Evolutionary conservation across 352 stramenopile genomes (phyloP).

Genomic region (Pseudoperonospora humuli): DNA sequence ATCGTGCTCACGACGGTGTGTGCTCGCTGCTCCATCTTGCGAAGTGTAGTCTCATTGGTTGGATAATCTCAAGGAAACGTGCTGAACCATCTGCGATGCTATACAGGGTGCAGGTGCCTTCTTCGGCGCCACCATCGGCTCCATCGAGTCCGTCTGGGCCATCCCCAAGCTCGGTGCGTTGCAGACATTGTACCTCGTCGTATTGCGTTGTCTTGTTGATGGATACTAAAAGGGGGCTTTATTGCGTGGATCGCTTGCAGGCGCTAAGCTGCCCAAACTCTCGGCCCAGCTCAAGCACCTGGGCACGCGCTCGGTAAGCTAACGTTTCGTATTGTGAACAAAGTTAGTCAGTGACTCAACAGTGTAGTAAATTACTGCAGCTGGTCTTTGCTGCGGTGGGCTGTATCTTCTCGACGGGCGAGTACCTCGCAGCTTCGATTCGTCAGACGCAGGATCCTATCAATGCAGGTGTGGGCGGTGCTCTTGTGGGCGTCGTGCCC

Average conservation of each 20-base stretch:
- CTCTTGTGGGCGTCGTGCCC: conserved; percentile 56
- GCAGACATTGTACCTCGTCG: background rate
- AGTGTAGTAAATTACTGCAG: conserved; percentile 20
- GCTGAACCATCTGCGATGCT: background rate
- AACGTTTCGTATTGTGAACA: background rate
- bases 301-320: conserved; percentile 56
- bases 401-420: conserved; percentile 55
- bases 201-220: background rate
- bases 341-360: conserved; percentile 1
- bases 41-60: background rate
- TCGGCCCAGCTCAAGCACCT: conserved; percentile 71
- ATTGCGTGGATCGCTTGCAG: conserved; percentile 17
- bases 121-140: conserved; percentile 62
- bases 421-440: conserved; percentile 55
- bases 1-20: conserved; percentile 65
- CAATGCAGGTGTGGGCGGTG: conserved; percentile 61
- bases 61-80: background rate
- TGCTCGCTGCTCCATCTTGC: background rate
- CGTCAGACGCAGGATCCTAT: conserved; percentile 63
- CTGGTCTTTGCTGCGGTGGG: conserved; percentile 64
- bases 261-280: conserved; percentile 76
- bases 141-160: conserved; percentile 79
- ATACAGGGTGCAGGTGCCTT: conserved; percentile 63
- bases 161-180: conserved; percentile 80
- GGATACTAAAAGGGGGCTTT: background rate